These are phyloP conservation scores for Picea glauca DNA, from an alignment of 75 land plant genomes.

Conservation along the genomic window DNA sequence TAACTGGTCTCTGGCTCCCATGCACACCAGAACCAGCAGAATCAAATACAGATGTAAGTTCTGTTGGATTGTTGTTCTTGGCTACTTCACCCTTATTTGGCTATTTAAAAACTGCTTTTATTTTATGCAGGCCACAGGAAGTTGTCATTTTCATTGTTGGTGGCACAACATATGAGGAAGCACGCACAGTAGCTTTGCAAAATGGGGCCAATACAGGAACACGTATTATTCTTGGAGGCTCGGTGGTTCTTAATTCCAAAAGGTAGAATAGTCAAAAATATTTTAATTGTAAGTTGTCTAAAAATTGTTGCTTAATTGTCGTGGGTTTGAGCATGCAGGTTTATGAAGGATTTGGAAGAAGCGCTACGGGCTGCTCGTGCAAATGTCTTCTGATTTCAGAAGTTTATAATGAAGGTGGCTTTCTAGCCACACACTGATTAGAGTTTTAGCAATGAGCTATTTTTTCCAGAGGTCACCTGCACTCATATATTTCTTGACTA, in stretches of 20 bases:
- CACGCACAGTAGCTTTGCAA: constrained; percentile 81
- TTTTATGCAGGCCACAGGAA: constrained; percentile 80
- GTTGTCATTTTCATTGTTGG: constrained; percentile 96
- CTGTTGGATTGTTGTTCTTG: background rate
- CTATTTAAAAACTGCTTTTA: background rate
- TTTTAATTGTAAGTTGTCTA: constrained; percentile 1
- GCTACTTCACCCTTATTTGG: background rate
- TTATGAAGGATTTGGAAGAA: constrained; percentile 83
- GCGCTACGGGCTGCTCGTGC: constrained; percentile 43
- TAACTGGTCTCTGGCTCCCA: background rate
- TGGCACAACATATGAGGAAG: constrained; percentile 96
- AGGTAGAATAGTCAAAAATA: constrained; percentile 31
- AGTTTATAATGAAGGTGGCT: too few species aligned
- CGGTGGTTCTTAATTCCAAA: constrained; percentile 82
- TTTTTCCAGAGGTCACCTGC: too few species aligned
- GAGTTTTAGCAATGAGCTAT: too few species aligned
- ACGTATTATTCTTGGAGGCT: constrained; percentile 93
- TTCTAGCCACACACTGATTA: too few species aligned
- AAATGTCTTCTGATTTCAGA: constrained; percentile 10
- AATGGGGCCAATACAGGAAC: constrained; percentile 81
- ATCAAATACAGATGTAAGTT: background rate
- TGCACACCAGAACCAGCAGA: background rate
- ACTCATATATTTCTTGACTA: too few species aligned
- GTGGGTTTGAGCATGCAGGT: constrained; percentile 40
- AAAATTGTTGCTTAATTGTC: constrained; percentile 1